phyloP scores from a whole-genome alignment of 2,329 filamentous ascomycete genomes.

The Fusarium euwallaceae region DNA sequence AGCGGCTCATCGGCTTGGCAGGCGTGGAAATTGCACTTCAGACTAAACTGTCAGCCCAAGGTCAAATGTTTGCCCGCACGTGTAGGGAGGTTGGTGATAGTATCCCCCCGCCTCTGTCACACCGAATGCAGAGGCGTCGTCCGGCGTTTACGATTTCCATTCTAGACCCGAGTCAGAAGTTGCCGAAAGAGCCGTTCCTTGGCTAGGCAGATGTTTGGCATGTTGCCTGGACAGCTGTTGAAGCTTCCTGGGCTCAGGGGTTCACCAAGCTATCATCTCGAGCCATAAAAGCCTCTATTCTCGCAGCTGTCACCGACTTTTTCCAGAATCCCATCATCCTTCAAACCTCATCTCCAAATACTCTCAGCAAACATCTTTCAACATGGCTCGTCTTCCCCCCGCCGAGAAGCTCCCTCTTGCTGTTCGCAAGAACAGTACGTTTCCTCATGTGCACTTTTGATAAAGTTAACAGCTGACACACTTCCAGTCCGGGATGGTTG shows the following conservation, averaged over 20 bases:
- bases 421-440: conserved; percentile 63
- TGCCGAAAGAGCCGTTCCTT: conserved; percentile 6
- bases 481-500: conserved; percentile 64
- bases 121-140: conserved; percentile 6
- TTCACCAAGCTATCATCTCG: not conserved
- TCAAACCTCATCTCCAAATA: not conserved
- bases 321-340: not conserved
- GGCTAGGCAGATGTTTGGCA: conserved; percentile 9
- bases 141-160: conserved; percentile 6
- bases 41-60: not conserved
- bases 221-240: conserved; percentile 6
- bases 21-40: not conserved
- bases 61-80: not conserved
- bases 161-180: conserved; percentile 12
- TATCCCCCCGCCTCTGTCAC: not conserved
- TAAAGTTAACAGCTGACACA: not conserved
- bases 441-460: conserved; percentile 24
- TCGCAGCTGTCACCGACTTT: not conserved
- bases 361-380: not conserved
- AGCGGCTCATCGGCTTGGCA: not conserved
- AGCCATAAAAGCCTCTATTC: conserved; percentile 23
- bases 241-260: conserved; percentile 17
- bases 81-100: not conserved
- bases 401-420: conserved; percentile 65
- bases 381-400: conserved; percentile 55